Conservation (phyloP, 345 rosid genomes). For the Raphanus raphanistrum region DNA sequence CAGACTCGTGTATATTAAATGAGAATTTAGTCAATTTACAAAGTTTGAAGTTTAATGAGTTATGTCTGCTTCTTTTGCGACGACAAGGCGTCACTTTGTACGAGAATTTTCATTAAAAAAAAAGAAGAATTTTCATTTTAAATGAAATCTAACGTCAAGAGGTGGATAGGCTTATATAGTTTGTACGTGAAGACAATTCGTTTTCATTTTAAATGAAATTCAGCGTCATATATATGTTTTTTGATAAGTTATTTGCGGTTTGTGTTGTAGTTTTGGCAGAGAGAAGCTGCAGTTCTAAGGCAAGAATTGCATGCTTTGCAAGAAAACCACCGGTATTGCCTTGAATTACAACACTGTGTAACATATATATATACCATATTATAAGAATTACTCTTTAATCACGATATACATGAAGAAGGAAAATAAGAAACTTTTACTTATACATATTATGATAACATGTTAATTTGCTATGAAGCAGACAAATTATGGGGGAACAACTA, state of each 20-base stretch:
- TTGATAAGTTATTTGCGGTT: constrained; percentile 13
- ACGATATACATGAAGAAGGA: background rate
- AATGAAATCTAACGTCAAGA: background rate
- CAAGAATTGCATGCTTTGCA: constrained; percentile 65
- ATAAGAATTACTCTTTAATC: background rate
- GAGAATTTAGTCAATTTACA: background rate
- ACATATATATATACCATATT: background rate
- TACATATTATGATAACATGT: background rate
- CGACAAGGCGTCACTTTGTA: background rate
- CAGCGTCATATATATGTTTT: background rate
- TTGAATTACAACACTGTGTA: background rate
- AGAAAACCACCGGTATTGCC: constrained; percentile 58
- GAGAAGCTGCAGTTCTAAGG: constrained; percentile 58
- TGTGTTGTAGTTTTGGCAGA: constrained; percentile 60
- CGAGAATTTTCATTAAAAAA: background rate
- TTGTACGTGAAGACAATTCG: background rate
- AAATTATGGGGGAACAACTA: constrained; percentile 76
- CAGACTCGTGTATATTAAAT: background rate
- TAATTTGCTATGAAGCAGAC: constrained; percentile 41
- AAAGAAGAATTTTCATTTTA: background rate
- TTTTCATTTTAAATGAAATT: background rate
- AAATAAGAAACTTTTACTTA: background rate
- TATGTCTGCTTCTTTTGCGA: background rate
- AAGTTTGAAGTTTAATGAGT: background rate
- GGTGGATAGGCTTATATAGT: background rate